Conservation (phyloP, 2,329 filamentous ascomycete genomes). For the Hypoxylon sp. region DNA sequence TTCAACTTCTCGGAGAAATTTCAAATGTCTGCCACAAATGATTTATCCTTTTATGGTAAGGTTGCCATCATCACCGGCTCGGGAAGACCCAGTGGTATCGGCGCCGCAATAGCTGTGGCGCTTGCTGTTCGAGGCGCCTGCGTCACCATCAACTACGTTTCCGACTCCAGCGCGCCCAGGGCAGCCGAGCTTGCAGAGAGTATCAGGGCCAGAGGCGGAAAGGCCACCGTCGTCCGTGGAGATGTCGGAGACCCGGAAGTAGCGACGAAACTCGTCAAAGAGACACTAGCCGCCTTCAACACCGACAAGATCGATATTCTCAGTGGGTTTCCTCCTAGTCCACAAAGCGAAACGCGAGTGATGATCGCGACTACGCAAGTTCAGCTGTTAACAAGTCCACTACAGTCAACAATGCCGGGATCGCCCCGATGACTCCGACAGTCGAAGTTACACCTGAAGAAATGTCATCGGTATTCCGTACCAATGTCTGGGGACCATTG, state of each 20-base stretch:
- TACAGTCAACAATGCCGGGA: constrained; percentile 59
- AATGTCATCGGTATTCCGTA: constrained; percentile 52
- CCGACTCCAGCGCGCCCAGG: constrained; percentile 52
- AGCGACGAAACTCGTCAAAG: constrained; percentile 53
- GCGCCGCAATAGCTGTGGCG: constrained; percentile 57
- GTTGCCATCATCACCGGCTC: constrained; percentile 61
- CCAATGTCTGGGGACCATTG: constrained; percentile 57
- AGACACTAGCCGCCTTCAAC: constrained; percentile 55
- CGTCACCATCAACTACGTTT: constrained; percentile 59
- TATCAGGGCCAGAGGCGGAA: constrained; percentile 50
- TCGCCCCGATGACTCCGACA: constrained; percentile 41
- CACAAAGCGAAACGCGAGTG: constrained; percentile 12
- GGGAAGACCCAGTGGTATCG: constrained; percentile 60
- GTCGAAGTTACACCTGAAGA: constrained; percentile 49
- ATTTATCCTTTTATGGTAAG: constrained; percentile 58
- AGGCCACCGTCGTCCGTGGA: constrained; percentile 54
- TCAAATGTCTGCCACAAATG: constrained; percentile 50
- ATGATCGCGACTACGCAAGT: not conserved
- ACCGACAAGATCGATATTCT: constrained; percentile 60
- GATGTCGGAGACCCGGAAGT: constrained; percentile 53
- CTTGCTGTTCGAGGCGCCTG: constrained; percentile 58
- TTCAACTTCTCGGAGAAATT: constrained; percentile 14
- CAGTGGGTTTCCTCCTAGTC: constrained; percentile 47
- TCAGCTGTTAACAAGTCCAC: constrained; percentile 1
- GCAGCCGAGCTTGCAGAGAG: constrained; percentile 52